phyloP scores from a whole-genome alignment of 192 early-diverging fungal genomes.

The Coemansia javaensis region DNA sequence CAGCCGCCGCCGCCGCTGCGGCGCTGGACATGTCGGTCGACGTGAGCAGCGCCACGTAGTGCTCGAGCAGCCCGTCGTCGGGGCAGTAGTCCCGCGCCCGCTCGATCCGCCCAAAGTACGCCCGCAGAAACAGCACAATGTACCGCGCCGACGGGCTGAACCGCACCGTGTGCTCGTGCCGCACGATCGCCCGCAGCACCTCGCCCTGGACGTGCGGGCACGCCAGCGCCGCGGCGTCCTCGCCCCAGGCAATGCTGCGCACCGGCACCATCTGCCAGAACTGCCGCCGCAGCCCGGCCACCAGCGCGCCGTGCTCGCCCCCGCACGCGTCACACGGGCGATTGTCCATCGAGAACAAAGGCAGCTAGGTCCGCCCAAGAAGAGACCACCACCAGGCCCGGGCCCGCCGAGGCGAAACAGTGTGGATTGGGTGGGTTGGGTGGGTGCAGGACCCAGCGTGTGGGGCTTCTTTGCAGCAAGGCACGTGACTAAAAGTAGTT shows the following conservation, averaged over 20 bases:
- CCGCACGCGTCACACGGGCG: constrained; percentile 31
- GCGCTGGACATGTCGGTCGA: constrained; percentile 14
- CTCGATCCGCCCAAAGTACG: constrained; percentile 38
- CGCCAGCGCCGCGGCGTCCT: constrained; percentile 22
- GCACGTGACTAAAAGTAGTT: constrained; percentile 20
- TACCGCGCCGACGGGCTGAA: constrained; percentile 38
- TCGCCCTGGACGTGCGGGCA: constrained; percentile 37
- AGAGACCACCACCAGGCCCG: too few species aligned
- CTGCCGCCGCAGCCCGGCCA: constrained; percentile 40
- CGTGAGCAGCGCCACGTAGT: constrained; percentile 30
- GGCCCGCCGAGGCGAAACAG: too few species aligned
- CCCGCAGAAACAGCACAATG: constrained; percentile 38
- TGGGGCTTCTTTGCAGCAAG: background rate
- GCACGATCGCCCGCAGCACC: constrained; percentile 46
- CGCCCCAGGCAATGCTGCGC: constrained; percentile 38
- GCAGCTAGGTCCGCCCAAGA: too few species aligned
- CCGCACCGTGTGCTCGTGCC: constrained; percentile 40
- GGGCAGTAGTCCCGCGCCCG: constrained; percentile 18
- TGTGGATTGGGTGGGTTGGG: too few species aligned
- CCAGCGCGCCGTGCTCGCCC: constrained; percentile 39
- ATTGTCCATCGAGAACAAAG: background rate
- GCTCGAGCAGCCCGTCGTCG: constrained; percentile 45
- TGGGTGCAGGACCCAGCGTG: background rate
- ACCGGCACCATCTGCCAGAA: constrained; percentile 52
- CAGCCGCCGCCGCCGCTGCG: too few species aligned